Evolutionary conservation across 495 filamentous ascomycete species (phyloP), one percentile per base, ranked within the genome.

Genomic region (Aspergillus saccharolyticus): DNA sequence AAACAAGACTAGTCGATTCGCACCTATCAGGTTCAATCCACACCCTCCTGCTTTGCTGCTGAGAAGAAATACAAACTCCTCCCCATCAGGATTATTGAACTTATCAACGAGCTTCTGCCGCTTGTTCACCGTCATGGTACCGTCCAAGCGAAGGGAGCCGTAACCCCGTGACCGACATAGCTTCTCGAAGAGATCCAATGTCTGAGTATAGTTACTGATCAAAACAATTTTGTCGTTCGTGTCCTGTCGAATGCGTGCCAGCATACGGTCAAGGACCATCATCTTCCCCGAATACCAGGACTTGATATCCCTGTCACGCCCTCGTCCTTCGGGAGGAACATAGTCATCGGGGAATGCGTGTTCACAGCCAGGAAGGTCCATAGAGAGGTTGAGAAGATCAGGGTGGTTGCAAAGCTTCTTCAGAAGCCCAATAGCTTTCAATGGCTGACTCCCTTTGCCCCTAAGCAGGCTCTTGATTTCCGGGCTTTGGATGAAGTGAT

Each of bases 331-430:
- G 59, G 90, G 95, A 0, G 85, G 89, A 6, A 91, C 81, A 66
- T 89, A 99, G 67, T 97, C 94, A 3, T 90, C 87, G 0, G 95
- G 94, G 69, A 86, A 94, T 64, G 81, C 78, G 52, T 85, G 63
- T 62, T 99, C 92, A 58, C 85, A 91, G 43, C 94, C 94, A 0
- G 90, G 91, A 5, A 99, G 80, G 69, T 99, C 94, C 0, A 80
- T 80, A 0, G 89, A 78, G 1, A 97, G 81, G 59, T 91, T 86
- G 12, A 99, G 83, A 18, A 99, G 83, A 62, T 99, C 95, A 0
- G 94, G 94, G 63, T 99, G 94, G 62, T 99, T 99, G 81, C 94
- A 99, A 24, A 99, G 84, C 64, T 99, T 99, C 71, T 99, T 99
- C 66, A 99, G 83, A 55, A 97, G 80, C 15, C 89, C 89, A 66